These are phyloP conservation scores for Luvunga scandens DNA, from an alignment of 345 rosid genomes.

Conservation along the genomic window DNA sequence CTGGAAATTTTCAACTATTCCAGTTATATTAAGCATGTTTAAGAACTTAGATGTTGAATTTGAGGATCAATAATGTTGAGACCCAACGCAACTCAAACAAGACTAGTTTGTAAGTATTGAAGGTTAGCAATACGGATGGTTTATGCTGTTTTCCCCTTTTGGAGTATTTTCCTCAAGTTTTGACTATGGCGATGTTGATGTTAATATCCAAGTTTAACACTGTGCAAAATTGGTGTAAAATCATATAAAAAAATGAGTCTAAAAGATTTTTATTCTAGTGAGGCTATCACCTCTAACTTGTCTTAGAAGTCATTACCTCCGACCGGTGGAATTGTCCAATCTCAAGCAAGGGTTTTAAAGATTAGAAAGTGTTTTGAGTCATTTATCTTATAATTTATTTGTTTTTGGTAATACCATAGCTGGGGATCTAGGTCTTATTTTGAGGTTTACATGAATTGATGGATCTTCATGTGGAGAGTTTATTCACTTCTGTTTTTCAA, in stretches of 20 bases:
- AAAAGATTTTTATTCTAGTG: background rate
- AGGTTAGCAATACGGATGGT: background rate
- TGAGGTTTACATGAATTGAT: background rate
- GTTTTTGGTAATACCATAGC: background rate
- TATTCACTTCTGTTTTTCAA: background rate
- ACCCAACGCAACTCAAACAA: background rate
- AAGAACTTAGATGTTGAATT: background rate
- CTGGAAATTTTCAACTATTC: constrained; percentile 2
- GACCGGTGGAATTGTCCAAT: background rate
- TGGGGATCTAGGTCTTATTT: background rate
- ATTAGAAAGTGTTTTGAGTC: background rate
- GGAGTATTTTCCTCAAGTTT: background rate
- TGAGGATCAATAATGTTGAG: background rate
- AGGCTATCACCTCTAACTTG: background rate
- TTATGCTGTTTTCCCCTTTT: background rate
- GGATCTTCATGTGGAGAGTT: background rate
- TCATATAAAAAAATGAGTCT: background rate
- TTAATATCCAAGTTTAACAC: background rate
- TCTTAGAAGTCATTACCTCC: background rate
- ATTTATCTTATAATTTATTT: background rate
- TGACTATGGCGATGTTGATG: background rate
- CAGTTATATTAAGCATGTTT: background rate
- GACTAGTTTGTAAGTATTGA: background rate
- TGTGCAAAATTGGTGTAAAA: background rate
- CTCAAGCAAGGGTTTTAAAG: background rate